Percentiles rank a stretch among this genome's conserved stretches.
Evolutionary conservation across 768 basidiomycete species (phyloP).

Genomic region (Rhodocollybia butyracea): DNA sequence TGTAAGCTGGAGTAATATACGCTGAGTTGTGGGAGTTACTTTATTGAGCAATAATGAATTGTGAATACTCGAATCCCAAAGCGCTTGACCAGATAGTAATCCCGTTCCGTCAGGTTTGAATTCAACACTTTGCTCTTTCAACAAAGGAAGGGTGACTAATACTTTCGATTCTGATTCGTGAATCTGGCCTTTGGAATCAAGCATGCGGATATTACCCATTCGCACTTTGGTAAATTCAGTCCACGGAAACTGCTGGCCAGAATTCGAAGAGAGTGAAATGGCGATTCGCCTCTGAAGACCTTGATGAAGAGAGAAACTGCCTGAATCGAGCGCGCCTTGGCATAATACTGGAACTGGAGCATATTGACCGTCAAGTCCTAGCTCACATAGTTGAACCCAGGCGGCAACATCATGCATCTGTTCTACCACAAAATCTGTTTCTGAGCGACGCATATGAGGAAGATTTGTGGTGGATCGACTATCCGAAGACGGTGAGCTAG

Average conservation of each 20-base stretch:
- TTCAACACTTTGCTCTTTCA: slow-evolving; percentile 68
- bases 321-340: slow-evolving; percentile 71
- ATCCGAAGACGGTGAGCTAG: slow-evolving; percentile 28
- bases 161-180: slow-evolving; percentile 75
- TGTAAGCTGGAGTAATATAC: slow-evolving; percentile 72
- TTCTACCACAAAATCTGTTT: slow-evolving; percentile 85
- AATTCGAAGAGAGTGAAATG: slow-evolving; percentile 79
- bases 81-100: slow-evolving; percentile 58
- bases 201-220: slow-evolving; percentile 78
- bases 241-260: slow-evolving; percentile 90
- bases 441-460: slow-evolving; percentile 87
- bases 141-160: slow-evolving; percentile 68
- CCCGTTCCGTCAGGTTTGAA: slow-evolving; percentile 87
- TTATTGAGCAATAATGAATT: slow-evolving; percentile 83
- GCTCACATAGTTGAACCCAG: slow-evolving; percentile 82
- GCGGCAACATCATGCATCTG: slow-evolving; percentile 91
- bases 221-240: slow-evolving; percentile 70
- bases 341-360: slow-evolving; percentile 79
- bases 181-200: slow-evolving; percentile 79
- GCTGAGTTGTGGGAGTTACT: slow-evolving; percentile 74
- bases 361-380: slow-evolving; percentile 83
- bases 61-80: slow-evolving; percentile 95
- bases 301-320: slow-evolving; percentile 87
- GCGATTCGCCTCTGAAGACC: slow-evolving; percentile 85
- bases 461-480: slow-evolving; percentile 37